Evolutionary conservation across 148 eudicot genomes (phyloP).

Genomic region (Drosera capensis): DNA sequence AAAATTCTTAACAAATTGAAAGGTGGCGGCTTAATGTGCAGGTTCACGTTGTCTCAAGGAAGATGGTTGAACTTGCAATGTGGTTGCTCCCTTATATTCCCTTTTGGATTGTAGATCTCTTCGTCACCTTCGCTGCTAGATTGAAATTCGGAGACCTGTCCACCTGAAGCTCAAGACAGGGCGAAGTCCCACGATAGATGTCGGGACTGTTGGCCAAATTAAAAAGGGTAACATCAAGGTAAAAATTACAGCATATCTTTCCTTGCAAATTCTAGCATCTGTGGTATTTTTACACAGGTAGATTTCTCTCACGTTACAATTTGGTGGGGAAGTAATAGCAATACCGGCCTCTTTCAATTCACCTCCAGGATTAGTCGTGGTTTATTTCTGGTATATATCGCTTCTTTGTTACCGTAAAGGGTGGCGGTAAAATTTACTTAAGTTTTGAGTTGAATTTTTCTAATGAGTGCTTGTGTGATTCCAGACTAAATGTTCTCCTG

Average conservation of each 20-base stretch:
- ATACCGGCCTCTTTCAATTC: neutral
- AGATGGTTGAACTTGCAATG: slow-evolving; percentile 14
- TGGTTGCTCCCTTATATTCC: slow-evolving; percentile 13
- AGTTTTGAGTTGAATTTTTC: too few species aligned
- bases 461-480: neutral
- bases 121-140: slow-evolving; percentile 4
- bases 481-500: neutral
- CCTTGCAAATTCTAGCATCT: too few species aligned
- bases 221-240: slow-evolving; percentile 15
- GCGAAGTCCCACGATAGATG: slow-evolving; percentile 18
- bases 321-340: too few species aligned
- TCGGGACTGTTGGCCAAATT: slow-evolving; percentile 21
- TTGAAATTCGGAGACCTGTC: slow-evolving; percentile 15
- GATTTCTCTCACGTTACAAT: too few species aligned
- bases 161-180: slow-evolving; percentile 10
- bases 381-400: too few species aligned
- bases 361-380: neutral
- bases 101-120: slow-evolving; percentile 7
- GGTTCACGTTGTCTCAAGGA: slow-evolving; percentile 19
- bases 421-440: too few species aligned
- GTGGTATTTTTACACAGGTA: too few species aligned
- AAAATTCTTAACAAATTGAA: too few species aligned
- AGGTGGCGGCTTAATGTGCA: slow-evolving; percentile 3
- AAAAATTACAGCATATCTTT: neutral
- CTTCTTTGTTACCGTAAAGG: too few species aligned